These are phyloP conservation scores for Bretschneidera sinensis DNA, from an alignment of 345 rosid species.

Conservation along the genomic window DNA sequence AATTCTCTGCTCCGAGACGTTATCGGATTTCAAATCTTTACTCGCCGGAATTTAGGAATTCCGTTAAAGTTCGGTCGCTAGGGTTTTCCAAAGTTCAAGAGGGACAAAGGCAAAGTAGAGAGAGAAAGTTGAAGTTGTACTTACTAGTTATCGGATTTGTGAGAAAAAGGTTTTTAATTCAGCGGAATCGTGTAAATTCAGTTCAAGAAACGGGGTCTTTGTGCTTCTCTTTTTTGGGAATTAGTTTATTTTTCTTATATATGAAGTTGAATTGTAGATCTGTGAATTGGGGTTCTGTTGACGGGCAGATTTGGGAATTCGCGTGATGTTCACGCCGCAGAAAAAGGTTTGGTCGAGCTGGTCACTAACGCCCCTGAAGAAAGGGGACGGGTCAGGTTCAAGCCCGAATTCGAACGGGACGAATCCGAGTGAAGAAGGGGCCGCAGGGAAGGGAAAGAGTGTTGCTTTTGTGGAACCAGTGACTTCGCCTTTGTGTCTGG, in stretches of 20 bases:
- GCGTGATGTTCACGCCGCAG: slow-evolving; percentile 77
- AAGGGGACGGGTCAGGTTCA: slow-evolving; percentile 33
- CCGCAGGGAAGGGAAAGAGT: slow-evolving; percentile 40
- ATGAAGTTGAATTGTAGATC: slow-evolving; percentile 27
- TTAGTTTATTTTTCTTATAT: slow-evolving; percentile 15
- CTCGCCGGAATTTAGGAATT: slow-evolving; percentile 64
- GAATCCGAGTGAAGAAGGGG: slow-evolving; percentile 25
- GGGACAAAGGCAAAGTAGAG: slow-evolving; percentile 3
- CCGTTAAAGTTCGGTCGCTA: slow-evolving; percentile 59
- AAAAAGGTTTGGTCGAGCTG: slow-evolving; percentile 63
- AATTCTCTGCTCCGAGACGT: slow-evolving; percentile 58
- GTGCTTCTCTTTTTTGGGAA: slow-evolving; percentile 13
- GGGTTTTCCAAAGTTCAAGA: slow-evolving; percentile 27
- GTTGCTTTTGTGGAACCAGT: slow-evolving; percentile 39
- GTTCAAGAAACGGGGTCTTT: slow-evolving; percentile 12
- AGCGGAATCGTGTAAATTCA: slow-evolving; percentile 17
- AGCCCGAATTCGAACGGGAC: slow-evolving; percentile 27
- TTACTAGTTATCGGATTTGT: slow-evolving; percentile 2
- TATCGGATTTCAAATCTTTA: slow-evolving; percentile 70
- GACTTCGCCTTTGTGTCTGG: slow-evolving; percentile 38
- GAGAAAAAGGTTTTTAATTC: too few relatives aligned
- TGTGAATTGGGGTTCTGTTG: slow-evolving; percentile 17
- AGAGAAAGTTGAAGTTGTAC: neutral
- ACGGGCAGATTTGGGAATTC: slow-evolving; percentile 16
- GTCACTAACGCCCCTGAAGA: slow-evolving; percentile 58